Percentiles rank a stretch among this genome's conserved stretches.
phyloP scores from a whole-genome alignment of 2,329 filamentous ascomycete species.

The Nannizziopsis arthrosporioides region DNA sequence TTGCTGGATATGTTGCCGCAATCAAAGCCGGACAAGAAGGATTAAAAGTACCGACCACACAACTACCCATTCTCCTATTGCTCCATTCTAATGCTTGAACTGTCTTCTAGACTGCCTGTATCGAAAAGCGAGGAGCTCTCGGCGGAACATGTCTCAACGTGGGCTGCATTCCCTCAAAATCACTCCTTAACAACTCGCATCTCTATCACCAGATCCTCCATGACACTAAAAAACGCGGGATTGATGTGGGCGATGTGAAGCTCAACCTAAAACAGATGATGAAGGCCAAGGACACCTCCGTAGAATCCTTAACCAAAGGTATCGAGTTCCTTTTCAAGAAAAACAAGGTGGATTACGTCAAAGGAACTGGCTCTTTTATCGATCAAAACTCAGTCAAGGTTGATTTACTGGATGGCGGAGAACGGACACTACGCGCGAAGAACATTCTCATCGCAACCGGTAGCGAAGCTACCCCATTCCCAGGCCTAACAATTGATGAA shows the following conservation, averaged over 20 bases:
- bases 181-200: constrained; percentile 98
- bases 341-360: constrained; percentile 96
- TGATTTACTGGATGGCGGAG: constrained; percentile 78
- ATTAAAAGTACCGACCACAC: constrained; percentile 57
- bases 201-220: constrained; percentile 95
- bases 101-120: constrained; percentile 65
- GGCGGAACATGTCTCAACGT: constrained; percentile 98
- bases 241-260: constrained; percentile 94
- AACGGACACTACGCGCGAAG: constrained; percentile 77
- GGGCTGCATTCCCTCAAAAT: constrained; percentile 98
- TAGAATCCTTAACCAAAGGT: constrained; percentile 82
- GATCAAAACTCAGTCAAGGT: constrained; percentile 89
- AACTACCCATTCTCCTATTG: not conserved
- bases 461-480: constrained; percentile 90
- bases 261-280: constrained; percentile 92
- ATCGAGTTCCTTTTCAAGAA: constrained; percentile 98
- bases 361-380: constrained; percentile 77
- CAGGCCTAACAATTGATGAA: constrained; percentile 90
- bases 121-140: constrained; percentile 92
- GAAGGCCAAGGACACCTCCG: constrained; percentile 95
- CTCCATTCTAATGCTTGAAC: not conserved
- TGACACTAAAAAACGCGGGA: constrained; percentile 93
- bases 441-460: constrained; percentile 98
- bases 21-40: constrained; percentile 98
- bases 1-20: constrained; percentile 95